phyloP scores from a whole-genome alignment of 306 rosid species.

The Castanea mollissima region DNA sequence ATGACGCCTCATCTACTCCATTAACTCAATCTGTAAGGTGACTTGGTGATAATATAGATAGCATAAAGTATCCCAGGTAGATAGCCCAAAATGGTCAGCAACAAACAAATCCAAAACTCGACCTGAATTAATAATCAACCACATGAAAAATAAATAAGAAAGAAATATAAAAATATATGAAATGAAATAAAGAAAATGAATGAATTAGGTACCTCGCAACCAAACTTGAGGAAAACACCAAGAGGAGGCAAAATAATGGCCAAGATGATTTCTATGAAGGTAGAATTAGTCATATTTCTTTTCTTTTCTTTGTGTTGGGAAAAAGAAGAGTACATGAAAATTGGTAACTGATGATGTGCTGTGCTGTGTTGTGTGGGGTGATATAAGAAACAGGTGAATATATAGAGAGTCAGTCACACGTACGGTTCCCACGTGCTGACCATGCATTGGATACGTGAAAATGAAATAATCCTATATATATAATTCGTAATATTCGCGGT shows the following conservation, averaged over 20 bases:
- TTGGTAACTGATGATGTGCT: too few species aligned
- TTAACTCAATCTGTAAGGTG: not conserved
- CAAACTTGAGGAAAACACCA: conserved; percentile 86
- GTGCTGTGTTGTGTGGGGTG: too few species aligned
- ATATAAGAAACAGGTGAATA: too few species aligned
- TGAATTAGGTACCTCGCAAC: conserved; percentile 39
- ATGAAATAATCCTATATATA: too few species aligned
- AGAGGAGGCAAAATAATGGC: conserved; percentile 89
- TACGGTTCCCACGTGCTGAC: too few species aligned
- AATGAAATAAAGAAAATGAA: not conserved
- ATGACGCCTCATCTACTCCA: conserved; percentile 13
- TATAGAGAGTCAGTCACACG: too few species aligned
- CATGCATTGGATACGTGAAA: too few species aligned
- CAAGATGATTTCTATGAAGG: conserved; percentile 61
- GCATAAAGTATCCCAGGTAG: conserved; percentile 85
- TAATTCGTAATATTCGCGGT: too few species aligned
- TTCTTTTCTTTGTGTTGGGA: not conserved
- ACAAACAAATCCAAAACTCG: conserved; percentile 85
- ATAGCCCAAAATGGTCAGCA: conserved; percentile 66
- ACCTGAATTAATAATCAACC: conserved; percentile 31
- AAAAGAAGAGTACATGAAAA: too few species aligned
- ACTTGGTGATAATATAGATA: conserved; percentile 61
- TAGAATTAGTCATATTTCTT: conserved; percentile 31
- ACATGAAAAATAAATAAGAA: not conserved
- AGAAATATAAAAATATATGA: not conserved